Evolutionary conservation across 805 yeast genomes (phyloP), one percentile per base, ranked within the genome.

Genomic region (Nakazawaea sp.): DNA sequence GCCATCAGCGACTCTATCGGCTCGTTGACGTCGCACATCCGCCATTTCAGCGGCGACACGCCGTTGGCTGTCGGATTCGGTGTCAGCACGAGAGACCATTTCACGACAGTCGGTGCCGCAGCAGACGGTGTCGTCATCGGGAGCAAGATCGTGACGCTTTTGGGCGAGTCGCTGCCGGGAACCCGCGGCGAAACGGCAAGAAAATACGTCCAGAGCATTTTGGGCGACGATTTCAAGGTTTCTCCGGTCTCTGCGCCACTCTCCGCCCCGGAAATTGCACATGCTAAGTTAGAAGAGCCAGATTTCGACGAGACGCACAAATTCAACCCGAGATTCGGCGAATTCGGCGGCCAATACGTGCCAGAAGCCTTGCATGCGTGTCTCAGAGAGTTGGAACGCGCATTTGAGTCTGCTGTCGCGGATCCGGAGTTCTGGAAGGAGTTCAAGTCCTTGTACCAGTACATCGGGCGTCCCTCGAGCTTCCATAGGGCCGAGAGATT

Each of bases 91-190:
- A 78, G 96, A 62, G 95, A 88, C 45, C 97, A 92, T 61, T 89
- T 81, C 59, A 55, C 74, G 44, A 66, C 75, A 31, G 95, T 90
- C 25, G 94, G 96, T 42, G 57, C 73, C 11, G 62, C 75, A 30
- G 83, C 97, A 11, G 96, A 92, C 53, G 99, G 96, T 66, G 95
- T 89, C 27, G 98, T 90, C 24, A 88, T 92, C 56, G 99, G 98
- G 12, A 81, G 94, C 27, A 84, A 83, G 58, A 69, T 92, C 45
- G 74, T 92, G 44, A 73, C 81, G 27, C 55, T 82, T 30, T 67
- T 89, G 43, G 81, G 75, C 33, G 81, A 78, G 41, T 68, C 94
- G 19, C 60, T 70, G 30, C 62, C 64, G 3, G 88, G 81, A 33
- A 56, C 68, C 44, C 71, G 90, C 49, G 78, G 75, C 32, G 70